phyloP scores from a whole-genome alignment of 2,329 filamentous ascomycete species.

The Aspergillus hiratsukae region DNA sequence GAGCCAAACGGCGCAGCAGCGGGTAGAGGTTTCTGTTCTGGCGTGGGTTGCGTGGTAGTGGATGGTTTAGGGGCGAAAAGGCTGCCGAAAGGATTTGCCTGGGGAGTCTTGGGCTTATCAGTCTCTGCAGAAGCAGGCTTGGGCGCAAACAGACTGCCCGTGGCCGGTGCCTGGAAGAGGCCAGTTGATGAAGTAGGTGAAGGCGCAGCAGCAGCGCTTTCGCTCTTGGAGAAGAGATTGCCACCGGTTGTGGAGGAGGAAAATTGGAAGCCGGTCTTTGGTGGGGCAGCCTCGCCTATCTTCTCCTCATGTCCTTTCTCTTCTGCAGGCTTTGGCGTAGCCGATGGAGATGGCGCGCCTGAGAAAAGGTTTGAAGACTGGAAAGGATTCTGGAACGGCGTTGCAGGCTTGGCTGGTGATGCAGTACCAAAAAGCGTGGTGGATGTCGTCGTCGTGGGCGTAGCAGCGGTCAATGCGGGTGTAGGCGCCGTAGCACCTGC shows the following conservation, averaged over 20 bases:
- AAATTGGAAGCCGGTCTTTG: constrained; percentile 14
- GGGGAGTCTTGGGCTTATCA: constrained; percentile 11
- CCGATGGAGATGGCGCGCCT: constrained; percentile 6
- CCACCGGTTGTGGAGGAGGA: constrained; percentile 6
- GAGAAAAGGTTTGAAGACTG: constrained; percentile 18
- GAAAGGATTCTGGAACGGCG: constrained; percentile 19
- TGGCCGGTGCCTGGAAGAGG: constrained; percentile 16
- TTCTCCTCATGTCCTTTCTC: constrained; percentile 11
- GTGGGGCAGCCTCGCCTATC: constrained; percentile 8
- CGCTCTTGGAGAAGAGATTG: constrained; percentile 18
- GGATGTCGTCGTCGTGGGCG: constrained; percentile 11
- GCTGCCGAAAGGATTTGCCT: constrained; percentile 18
- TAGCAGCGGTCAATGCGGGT: constrained; percentile 6
- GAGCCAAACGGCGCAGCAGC: constrained; percentile 9
- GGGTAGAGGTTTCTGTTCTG: constrained; percentile 12
- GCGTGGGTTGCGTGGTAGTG: constrained; percentile 9
- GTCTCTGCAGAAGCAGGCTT: constrained; percentile 15
- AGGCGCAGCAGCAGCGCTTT: constrained; percentile 7
- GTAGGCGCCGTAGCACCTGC: constrained; percentile 13
- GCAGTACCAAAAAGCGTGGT: constrained; percentile 15
- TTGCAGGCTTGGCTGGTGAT: constrained; percentile 12
- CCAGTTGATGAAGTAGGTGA: constrained; percentile 8
- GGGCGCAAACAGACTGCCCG: constrained; percentile 20
- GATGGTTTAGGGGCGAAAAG: constrained; percentile 16
- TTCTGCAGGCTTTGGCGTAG: constrained; percentile 8